Percentiles rank a stretch among this genome's conserved stretches.
Evolutionary conservation across 176 grass and related monocot species (phyloP).

Genomic region (Chloris gayana): DNA sequence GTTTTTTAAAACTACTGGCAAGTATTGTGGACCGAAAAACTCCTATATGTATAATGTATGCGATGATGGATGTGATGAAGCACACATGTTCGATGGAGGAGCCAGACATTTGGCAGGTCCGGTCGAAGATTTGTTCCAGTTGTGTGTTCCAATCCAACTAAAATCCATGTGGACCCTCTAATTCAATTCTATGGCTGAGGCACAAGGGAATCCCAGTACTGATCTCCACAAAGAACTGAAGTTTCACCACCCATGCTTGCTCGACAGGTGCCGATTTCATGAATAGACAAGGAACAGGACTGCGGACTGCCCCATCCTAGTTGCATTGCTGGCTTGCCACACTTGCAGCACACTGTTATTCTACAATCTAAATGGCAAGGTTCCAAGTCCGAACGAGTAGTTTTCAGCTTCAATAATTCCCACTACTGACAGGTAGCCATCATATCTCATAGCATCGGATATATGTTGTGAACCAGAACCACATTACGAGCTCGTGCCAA

Average conservation of each 20-base stretch:
- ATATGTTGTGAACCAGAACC: slow-evolving; percentile 18
- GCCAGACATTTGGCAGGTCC: no score
- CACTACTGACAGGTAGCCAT: slow-evolving; percentile 22
- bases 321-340: not conserved
- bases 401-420: slow-evolving; percentile 6
- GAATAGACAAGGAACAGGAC: not conserved
- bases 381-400: not conserved
- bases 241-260: not conserved
- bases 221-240: not conserved
- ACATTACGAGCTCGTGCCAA: not conserved
- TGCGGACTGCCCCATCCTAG: not conserved
- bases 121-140: no score
- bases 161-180: not conserved
- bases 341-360: slow-evolving; percentile 33
- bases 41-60: no score
- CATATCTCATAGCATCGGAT: slow-evolving; percentile 29
- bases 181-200: not conserved
- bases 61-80: no score
- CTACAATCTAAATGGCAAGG: slow-evolving; percentile 3
- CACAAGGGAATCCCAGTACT: not conserved
- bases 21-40: no score
- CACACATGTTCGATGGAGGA: no score
- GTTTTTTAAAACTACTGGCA: no score
- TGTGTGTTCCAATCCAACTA: not conserved
- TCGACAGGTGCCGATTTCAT: slow-evolving; percentile 3